phyloP scores from a whole-genome alignment of 1,139 yeast genomes.

The Chernovozyma aurita region DNA sequence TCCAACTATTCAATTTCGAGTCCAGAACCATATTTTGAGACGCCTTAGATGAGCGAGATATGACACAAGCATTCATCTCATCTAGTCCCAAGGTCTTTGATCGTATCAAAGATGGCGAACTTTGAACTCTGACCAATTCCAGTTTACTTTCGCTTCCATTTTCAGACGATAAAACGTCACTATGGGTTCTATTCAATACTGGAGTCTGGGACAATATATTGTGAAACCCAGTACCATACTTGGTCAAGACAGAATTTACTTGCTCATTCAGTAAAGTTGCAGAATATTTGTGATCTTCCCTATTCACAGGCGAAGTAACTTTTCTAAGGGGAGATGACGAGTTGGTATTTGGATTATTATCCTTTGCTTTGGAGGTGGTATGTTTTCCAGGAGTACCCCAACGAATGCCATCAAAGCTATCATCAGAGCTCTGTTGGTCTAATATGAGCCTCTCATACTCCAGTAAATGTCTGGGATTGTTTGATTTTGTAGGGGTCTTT shows the following conservation, averaged over 20 bases:
- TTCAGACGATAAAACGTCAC: constrained; percentile 22
- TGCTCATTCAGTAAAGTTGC: constrained; percentile 25
- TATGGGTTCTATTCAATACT: constrained; percentile 19
- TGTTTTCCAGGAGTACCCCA: constrained; percentile 26
- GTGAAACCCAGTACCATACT: constrained; percentile 32
- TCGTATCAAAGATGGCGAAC: constrained; percentile 20
- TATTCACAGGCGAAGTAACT: constrained; percentile 7
- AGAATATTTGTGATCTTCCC: constrained; percentile 8
- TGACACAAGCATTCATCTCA: constrained; percentile 8
- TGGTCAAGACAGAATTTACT: constrained; percentile 33
- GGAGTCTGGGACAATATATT: constrained; percentile 25
- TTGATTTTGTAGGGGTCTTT: constrained; percentile 4
- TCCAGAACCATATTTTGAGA: neutral
- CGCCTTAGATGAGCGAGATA: constrained; percentile 1
- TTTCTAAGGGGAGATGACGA: constrained; percentile 37
- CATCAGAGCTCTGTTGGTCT: constrained; percentile 37
- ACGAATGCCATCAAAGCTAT: constrained; percentile 42
- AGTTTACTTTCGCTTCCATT: constrained; percentile 2
- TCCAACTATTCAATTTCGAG: constrained; percentile 26
- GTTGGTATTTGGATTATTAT: constrained; percentile 21
- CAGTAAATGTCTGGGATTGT: neutral
- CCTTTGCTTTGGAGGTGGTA: neutral
- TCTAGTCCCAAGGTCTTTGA: constrained; percentile 29
- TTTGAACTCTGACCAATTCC: constrained; percentile 1
- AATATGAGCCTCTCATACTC: constrained; percentile 1